phyloP scores from a whole-genome alignment of 345 rosid genomes.

The Aurinia saxatilis region DNA sequence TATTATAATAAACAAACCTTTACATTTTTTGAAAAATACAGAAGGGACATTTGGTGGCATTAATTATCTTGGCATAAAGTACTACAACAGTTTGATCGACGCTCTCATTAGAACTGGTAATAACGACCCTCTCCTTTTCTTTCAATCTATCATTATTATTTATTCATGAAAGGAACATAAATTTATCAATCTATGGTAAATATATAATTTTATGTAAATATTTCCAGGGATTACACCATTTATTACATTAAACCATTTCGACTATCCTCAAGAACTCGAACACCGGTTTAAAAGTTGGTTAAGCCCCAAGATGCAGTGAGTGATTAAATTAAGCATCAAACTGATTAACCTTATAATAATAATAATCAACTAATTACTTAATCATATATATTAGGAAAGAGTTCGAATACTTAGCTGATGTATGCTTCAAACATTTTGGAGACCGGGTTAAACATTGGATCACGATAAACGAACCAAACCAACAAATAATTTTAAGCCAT shows the following conservation, averaged over 20 bases:
- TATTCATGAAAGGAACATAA: not conserved
- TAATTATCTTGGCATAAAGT: constrained; percentile 50
- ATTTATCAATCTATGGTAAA: not conserved
- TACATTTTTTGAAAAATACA: constrained; percentile 14
- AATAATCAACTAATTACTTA: not conserved
- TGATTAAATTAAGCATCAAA: not conserved
- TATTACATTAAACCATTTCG: constrained; percentile 66
- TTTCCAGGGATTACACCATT: constrained; percentile 73
- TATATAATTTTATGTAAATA: not conserved
- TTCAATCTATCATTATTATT: not conserved
- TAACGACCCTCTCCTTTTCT: not conserved
- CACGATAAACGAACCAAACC: constrained; percentile 56
- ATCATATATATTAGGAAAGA: constrained; percentile 34
- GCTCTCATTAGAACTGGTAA: constrained; percentile 48
- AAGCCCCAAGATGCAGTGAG: constrained; percentile 53
- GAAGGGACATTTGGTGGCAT: constrained; percentile 66
- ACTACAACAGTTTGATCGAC: constrained; percentile 51
- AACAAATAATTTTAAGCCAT: constrained; percentile 27
- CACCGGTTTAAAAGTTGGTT: constrained; percentile 72
- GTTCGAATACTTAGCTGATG: constrained; percentile 43
- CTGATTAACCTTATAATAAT: not conserved
- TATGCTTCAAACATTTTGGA: constrained; percentile 54
- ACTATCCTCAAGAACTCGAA: constrained; percentile 71
- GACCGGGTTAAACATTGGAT: constrained; percentile 59
- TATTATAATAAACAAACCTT: too few relatives aligned